phyloP scores from a whole-genome alignment of 140 eudicot genomes.

The Oenanthe javanica region DNA sequence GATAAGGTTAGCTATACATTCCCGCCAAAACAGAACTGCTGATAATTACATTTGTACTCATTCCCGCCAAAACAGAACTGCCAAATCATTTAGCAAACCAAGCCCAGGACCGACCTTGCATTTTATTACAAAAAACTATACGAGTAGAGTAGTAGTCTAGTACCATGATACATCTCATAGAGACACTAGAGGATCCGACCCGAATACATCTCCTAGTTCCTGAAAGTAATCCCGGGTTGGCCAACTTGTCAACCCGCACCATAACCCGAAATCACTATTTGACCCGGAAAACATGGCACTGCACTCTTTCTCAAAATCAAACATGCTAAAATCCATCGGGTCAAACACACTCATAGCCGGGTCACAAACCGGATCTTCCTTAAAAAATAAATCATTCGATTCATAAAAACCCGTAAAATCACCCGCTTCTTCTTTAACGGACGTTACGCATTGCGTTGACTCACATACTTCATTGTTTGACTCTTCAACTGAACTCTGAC shows the following conservation, averaged over 20 bases:
- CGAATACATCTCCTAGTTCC: conserved; percentile 73
- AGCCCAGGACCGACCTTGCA: neutral
- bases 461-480: neutral
- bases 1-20: neutral
- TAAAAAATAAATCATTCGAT: neutral
- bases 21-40: neutral
- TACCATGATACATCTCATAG: conserved; percentile 18
- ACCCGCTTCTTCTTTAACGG: neutral
- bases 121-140: neutral
- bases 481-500: neutral
- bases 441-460: neutral
- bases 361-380: conserved; percentile 33
- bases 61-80: conserved; percentile 6
- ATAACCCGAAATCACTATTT: conserved; percentile 8
- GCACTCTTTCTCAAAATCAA: conserved; percentile 29
- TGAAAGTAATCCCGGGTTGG: conserved; percentile 45
- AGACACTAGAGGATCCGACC: conserved; percentile 76
- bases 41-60: neutral
- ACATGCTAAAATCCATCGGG: conserved; percentile 23
- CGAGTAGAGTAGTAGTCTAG: too few relatives aligned
- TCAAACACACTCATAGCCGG: conserved; percentile 28
- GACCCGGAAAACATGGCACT: conserved; percentile 32
- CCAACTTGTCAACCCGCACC: conserved; percentile 30
- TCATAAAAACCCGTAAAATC: neutral
- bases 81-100: neutral